These are phyloP conservation scores for Cetraspora pellucida DNA, from an alignment of 192 early-diverging fungal genomes.

Conservation along the genomic window DNA sequence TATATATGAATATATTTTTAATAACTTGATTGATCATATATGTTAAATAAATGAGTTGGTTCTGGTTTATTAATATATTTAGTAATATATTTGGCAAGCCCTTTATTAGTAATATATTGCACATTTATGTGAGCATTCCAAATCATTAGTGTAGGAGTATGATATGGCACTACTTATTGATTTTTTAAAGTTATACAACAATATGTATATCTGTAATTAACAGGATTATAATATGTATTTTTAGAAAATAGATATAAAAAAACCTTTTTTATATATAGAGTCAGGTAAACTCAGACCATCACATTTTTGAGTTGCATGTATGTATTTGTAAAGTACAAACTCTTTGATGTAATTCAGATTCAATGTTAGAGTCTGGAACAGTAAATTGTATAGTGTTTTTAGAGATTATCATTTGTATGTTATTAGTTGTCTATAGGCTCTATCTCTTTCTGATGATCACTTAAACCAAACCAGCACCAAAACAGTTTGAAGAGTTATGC, in stretches of 20 bases:
- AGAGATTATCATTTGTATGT: not conserved
- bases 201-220: not conserved
- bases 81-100: not conserved
- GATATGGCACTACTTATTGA: not conserved
- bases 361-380: not conserved
- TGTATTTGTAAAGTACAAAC: not conserved
- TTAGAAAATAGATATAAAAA: not conserved
- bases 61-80: constrained; percentile 23
- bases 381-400: not conserved
- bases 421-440: not conserved
- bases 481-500: too few species aligned
- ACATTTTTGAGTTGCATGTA: constrained; percentile 17
- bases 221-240: not conserved
- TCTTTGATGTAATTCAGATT: not conserved
- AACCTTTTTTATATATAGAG: not conserved
- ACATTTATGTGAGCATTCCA: constrained; percentile 26
- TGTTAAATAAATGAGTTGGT: constrained; percentile 12
- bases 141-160: not conserved
- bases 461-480: too few species aligned
- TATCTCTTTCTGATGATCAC: too few species aligned
- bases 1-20: not conserved
- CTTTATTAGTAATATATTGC: constrained; percentile 5
- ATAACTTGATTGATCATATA: not conserved
- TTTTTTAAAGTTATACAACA: not conserved
- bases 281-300: not conserved